phyloP scores from a whole-genome alignment of 1,284 basidiomycete genomes.

The Pyrrhoderma noxium region DNA sequence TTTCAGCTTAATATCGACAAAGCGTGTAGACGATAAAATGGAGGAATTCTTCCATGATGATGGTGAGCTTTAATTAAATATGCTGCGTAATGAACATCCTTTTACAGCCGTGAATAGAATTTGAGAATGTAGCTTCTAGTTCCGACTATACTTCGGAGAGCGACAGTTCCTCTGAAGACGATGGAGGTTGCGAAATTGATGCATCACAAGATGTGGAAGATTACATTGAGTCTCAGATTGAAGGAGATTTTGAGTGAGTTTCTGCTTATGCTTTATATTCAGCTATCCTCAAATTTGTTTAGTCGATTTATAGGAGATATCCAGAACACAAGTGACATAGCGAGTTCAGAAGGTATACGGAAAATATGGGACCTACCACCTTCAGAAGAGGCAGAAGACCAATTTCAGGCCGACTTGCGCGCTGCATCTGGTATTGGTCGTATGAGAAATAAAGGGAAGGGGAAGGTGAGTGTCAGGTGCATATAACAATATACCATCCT shows the following conservation, averaged over 20 bases:
- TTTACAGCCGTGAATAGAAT: too few relatives aligned
- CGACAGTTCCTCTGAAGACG: too few relatives aligned
- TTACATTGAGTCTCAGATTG: conserved; percentile 19
- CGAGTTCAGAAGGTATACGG: conserved; percentile 39
- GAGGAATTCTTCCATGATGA: too few relatives aligned
- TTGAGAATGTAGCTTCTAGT: too few relatives aligned
- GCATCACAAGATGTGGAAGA: conserved; percentile 3
- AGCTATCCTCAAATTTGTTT: conserved; percentile 1
- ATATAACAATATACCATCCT: background rate
- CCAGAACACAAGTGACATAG: conserved; percentile 39
- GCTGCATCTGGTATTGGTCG: conserved; percentile 65
- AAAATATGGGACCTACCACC: conserved; percentile 56
- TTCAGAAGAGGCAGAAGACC: conserved; percentile 58
- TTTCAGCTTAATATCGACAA: too few relatives aligned
- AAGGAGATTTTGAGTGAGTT: conserved; percentile 27
- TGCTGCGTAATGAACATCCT: too few relatives aligned
- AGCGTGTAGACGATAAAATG: too few relatives aligned
- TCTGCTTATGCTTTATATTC: background rate
- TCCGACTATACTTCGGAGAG: too few relatives aligned
- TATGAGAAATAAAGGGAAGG: conserved; percentile 31
- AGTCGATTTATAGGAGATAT: conserved; percentile 62
- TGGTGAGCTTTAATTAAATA: too few relatives aligned
- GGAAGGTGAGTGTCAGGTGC: conserved; percentile 3
- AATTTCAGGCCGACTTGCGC: conserved; percentile 63
- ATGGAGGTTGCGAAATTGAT: background rate